Evolutionary conservation across 2,329 filamentous ascomycete species (phyloP), one percentile per base, ranked within the genome.

Genomic region (Trichoderma atrobrunneum): DNA sequence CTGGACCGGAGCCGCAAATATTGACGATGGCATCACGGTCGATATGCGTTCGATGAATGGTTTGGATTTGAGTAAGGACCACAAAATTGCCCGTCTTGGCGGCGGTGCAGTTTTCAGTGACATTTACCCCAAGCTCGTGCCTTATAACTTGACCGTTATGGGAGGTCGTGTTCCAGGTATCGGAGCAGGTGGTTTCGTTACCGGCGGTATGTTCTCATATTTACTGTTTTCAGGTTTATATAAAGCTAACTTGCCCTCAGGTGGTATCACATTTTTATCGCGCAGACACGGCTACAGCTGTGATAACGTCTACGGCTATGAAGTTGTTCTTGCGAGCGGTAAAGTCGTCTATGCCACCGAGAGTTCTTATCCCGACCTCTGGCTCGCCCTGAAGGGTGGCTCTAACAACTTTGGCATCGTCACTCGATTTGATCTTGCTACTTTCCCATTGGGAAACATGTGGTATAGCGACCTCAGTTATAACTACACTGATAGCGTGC

Each of bases 351-450:
- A 80, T 7, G 83, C 80, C 7, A 83, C 79, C 65, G 72, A 74
- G 0, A 73, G 69, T 0, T 63, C 77, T 2, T 77, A 85, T 60
- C 26, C 77, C 0, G 84, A 86, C 59, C 79, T 87, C 0, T 86
- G 80, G 76, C 81, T 79, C 74, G 84, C 84, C 3, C 79, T 86
- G 0, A 81, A 82, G 34, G 84, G 84, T 12, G 86, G 86, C 5
- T 84, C 84, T 7, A 79, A 79, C 36, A 86, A 85, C 74, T 83
- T 83, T 65, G 83, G 82, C 51, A 76, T 79, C 32, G 74, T 78
- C 24, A 77, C 81, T 2, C 74, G 73, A 64, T 75, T 78, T 43
- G 75, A 77, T 30, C 59, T 79, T 30, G 67, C 74, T 18, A 77
- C 79, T 1, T 73, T 72, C 18, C 48, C 70, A 0, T 7, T 63